A percentile compares a stretch with the other conserved stretches of the same genome.
Conservation (phyloP, 2,329 filamentous ascomycete species). For the Fusarium lateritium region DNA sequence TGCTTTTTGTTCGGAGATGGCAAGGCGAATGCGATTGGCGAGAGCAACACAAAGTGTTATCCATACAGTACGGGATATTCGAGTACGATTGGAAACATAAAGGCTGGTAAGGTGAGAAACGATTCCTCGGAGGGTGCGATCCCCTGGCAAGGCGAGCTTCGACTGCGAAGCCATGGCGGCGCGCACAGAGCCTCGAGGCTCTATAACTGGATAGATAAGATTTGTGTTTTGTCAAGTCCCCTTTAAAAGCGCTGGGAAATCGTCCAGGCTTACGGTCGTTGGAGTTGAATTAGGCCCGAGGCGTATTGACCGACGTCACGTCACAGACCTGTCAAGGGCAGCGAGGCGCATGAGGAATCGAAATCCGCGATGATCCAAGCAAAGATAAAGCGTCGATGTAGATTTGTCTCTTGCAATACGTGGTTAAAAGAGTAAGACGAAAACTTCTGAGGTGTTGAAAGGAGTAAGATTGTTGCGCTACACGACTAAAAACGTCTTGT, state of each 20-base stretch:
- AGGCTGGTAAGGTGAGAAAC: constrained; percentile 77
- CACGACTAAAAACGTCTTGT: constrained; percentile 29
- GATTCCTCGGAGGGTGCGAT: constrained; percentile 75
- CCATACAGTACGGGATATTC: constrained; percentile 87
- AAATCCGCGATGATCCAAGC: constrained; percentile 6
- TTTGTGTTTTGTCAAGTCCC: background rate
- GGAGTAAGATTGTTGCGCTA: constrained; percentile 23
- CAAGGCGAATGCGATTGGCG: constrained; percentile 89
- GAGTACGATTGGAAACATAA: constrained; percentile 84
- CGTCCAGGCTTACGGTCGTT: constrained; percentile 9
- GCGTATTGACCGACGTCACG: constrained; percentile 48
- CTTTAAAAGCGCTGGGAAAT: background rate
- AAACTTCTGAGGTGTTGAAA: constrained; percentile 7
- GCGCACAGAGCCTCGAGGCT: constrained; percentile 10
- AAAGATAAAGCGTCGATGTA: background rate
- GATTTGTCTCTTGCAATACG: background rate
- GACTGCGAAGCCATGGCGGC: constrained; percentile 80
- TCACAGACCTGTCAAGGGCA: constrained; percentile 38
- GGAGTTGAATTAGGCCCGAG: constrained; percentile 16
- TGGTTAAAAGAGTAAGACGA: background rate
- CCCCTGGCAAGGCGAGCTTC: constrained; percentile 73
- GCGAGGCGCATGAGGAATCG: constrained; percentile 29
- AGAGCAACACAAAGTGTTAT: constrained; percentile 85
- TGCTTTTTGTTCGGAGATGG: constrained; percentile 93
- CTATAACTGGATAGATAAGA: background rate